Conservation (phyloP, 2,329 filamentous ascomycete genomes). For the Stagonosporopsis chrysanthemi region DNA sequence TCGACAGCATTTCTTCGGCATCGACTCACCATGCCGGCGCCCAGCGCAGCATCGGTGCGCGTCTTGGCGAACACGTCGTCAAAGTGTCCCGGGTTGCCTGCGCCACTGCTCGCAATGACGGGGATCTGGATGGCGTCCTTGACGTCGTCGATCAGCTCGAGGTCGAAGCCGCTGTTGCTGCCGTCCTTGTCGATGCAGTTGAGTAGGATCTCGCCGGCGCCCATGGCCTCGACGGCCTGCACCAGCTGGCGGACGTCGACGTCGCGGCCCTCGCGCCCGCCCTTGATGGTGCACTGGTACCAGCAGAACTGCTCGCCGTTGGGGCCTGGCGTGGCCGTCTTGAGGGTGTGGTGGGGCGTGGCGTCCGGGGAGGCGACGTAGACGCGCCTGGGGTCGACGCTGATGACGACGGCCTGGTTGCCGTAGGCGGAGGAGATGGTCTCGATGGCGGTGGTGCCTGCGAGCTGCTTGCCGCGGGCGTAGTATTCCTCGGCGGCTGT, state of each 20-base stretch:
- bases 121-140: constrained; percentile 89
- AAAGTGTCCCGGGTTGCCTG: constrained; percentile 87
- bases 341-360: constrained; percentile 77
- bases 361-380: constrained; percentile 75
- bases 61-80: constrained; percentile 88
- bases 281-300: constrained; percentile 98
- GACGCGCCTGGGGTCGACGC: constrained; percentile 89
- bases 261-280: constrained; percentile 91
- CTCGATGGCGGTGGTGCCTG: constrained; percentile 90
- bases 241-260: constrained; percentile 90
- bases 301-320: constrained; percentile 84
- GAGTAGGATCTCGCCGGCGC: constrained; percentile 88
- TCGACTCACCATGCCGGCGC: constrained; percentile 81
- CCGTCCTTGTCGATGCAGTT: constrained; percentile 99
- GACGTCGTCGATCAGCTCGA: constrained; percentile 88
- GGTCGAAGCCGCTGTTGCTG: constrained; percentile 91
- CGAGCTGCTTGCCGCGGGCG: constrained; percentile 70
- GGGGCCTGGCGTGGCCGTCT: constrained; percentile 73
- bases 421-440: constrained; percentile 93
- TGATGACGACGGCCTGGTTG: constrained; percentile 95
- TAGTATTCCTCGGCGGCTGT: constrained; percentile 92
- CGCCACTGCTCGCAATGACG: constrained; percentile 93
- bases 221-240: constrained; percentile 93
- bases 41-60: constrained; percentile 87
- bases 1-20: background rate